A percentile compares a stretch with the other conserved stretches of the same genome.
Evolutionary conservation across 768 basidiomycete species (phyloP).

Genomic region (Amyloporia xantha): DNA sequence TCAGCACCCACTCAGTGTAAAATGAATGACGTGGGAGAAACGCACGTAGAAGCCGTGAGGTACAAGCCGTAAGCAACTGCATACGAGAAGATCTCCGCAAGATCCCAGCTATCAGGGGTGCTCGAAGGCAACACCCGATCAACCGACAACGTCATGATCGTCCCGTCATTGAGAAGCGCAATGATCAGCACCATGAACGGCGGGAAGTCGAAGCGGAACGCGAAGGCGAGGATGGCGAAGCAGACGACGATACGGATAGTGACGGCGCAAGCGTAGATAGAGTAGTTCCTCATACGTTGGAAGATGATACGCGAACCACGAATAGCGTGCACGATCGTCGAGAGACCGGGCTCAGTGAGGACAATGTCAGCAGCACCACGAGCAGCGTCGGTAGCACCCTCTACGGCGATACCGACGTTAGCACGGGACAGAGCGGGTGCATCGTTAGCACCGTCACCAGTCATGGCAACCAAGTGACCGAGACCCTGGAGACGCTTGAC

Average conservation of each 20-base stretch:
- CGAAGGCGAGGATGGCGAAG: conserved; percentile 92
- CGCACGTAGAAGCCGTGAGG: conserved; percentile 86
- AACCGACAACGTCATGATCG: conserved; percentile 91
- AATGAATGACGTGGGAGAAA: conserved; percentile 65
- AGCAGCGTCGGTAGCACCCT: conserved; percentile 97
- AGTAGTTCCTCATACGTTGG: conserved; percentile 99
- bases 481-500: conserved; percentile 97
- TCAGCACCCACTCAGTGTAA: no score
- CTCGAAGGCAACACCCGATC: conserved; percentile 93
- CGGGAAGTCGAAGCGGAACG: conserved; percentile 97
- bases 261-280: conserved; percentile 92
- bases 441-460: conserved; percentile 98
- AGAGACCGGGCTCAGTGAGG: conserved; percentile 95
- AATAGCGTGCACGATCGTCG: conserved; percentile 98
- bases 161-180: conserved; percentile 94
- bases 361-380: conserved; percentile 99
- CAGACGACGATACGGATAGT: conserved; percentile 99
- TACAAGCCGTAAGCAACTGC: conserved; percentile 95
- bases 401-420: conserved; percentile 99
- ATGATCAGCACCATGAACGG: conserved; percentile 99
- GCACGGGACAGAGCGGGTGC: conserved; percentile 96
- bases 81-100: conserved; percentile 93
- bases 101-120: conserved; percentile 93
- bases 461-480: conserved; percentile 97
- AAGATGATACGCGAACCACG: conserved; percentile 95